Evolutionary conservation across 257 asterid genomes (phyloP).

Genomic region (Coffea eugenioides): DNA sequence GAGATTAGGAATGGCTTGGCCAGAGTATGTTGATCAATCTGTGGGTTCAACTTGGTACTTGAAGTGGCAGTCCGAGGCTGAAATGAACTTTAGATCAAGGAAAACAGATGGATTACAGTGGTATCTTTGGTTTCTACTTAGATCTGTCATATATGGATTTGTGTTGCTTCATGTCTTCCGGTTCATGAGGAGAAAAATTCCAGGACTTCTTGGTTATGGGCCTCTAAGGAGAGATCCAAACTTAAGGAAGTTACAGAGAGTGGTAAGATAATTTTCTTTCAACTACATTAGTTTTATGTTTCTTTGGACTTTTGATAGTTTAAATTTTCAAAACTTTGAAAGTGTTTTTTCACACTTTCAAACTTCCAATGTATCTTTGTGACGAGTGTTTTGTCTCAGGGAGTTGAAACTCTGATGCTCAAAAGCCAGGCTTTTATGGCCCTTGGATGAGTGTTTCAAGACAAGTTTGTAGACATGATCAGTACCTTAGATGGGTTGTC

Average conservation of each 20-base stretch:
- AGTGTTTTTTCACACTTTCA: background rate
- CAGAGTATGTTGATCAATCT: constrained; percentile 73
- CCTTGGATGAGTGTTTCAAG: background rate
- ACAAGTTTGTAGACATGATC: background rate
- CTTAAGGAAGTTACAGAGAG: constrained; percentile 63
- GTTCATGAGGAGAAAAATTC: constrained; percentile 68
- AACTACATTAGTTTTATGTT: constrained; percentile 5
- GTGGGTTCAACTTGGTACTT: constrained; percentile 80
- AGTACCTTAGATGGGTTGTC: background rate
- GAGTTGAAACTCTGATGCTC: background rate
- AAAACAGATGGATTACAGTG: constrained; percentile 59
- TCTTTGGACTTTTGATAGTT: background rate
- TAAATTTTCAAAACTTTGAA: background rate
- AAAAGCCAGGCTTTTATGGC: background rate
- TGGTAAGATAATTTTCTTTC: constrained; percentile 54
- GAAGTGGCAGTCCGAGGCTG: constrained; percentile 87
- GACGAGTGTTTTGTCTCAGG: constrained; percentile 1
- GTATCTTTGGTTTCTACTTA: constrained; percentile 81
- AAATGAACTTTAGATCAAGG: constrained; percentile 52
- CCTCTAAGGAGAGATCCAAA: constrained; percentile 73
- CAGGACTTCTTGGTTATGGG: constrained; percentile 74
- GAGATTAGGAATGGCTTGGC: constrained; percentile 95
- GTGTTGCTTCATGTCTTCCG: constrained; percentile 50
- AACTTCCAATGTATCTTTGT: background rate
- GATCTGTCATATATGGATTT: constrained; percentile 64